Percentiles rank a stretch among this genome's conserved stretches.
phyloP scores from a whole-genome alignment of 257 asterid species.

The Nicotiana undulata region DNA sequence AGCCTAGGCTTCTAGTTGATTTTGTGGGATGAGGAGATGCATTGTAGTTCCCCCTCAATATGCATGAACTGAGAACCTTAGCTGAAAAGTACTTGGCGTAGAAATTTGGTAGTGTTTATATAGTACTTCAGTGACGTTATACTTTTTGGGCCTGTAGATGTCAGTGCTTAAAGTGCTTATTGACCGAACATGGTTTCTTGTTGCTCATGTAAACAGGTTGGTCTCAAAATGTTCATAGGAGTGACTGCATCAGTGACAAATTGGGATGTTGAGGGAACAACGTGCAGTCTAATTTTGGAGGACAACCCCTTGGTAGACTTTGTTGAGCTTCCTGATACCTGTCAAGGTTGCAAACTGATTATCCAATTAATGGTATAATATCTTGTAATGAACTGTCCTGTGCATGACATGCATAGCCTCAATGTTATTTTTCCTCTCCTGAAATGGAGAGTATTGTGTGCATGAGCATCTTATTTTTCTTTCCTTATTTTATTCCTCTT shows the following conservation, averaged over 20 bases:
- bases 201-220: conserved; percentile 40
- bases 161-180: not conserved
- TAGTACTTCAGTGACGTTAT: not conserved
- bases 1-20: not conserved
- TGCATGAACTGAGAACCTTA: not conserved
- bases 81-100: not conserved
- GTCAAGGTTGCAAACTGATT: conserved; percentile 84
- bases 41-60: not conserved
- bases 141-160: not conserved
- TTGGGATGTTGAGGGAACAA: conserved; percentile 85
- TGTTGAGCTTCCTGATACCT: conserved; percentile 94
- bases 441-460: not conserved
- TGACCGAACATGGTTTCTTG: not conserved
- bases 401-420: not conserved
- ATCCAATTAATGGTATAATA: not conserved
- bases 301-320: conserved; percentile 94
- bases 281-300: conserved; percentile 88
- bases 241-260: conserved; percentile 70
- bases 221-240: conserved; percentile 84
- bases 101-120: not conserved
- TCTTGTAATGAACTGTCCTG: not conserved
- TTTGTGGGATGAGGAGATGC: not conserved
- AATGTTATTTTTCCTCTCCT: not conserved
- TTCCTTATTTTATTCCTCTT: not conserved
- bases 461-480: not conserved